Evolutionary conservation across 2,329 filamentous ascomycete species (phyloP).

Genomic region (Emydomyces testavorans): DNA sequence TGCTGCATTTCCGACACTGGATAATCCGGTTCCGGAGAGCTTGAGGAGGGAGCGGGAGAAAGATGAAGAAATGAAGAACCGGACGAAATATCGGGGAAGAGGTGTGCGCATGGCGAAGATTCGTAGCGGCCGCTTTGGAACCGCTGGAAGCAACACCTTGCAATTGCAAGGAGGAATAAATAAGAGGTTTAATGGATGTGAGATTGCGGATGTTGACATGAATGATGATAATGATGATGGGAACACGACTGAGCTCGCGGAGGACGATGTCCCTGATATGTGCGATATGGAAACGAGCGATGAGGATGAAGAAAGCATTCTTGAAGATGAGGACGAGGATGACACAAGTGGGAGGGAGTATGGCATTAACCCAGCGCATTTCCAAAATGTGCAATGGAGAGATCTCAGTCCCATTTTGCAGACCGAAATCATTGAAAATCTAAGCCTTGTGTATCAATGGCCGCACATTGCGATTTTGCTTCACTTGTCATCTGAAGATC

Average conservation of each 20-base stretch:
- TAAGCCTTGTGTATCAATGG: constrained; percentile 21
- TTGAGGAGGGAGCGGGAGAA: neutral
- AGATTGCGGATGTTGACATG: neutral
- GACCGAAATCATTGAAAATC: constrained; percentile 29
- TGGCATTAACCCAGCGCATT: constrained; percentile 7
- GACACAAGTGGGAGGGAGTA: constrained; percentile 7
- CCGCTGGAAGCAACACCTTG: too few species aligned
- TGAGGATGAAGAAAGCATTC: constrained; percentile 3
- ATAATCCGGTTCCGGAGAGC: constrained; percentile 10
- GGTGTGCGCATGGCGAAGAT: neutral
- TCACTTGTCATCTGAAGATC: constrained; percentile 20
- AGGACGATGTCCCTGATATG: constrained; percentile 3
- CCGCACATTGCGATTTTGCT: constrained; percentile 19
- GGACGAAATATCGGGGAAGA: neutral
- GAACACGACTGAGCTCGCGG: neutral
- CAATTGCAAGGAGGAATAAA: neutral
- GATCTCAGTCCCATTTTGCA: constrained; percentile 26
- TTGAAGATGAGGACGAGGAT: neutral
- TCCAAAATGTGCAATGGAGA: constrained; percentile 22
- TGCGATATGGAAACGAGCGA: constrained; percentile 13
- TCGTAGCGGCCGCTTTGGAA: neutral
- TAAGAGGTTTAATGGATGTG: neutral
- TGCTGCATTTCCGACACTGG: constrained; percentile 34
- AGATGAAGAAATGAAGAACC: neutral
- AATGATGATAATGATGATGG: neutral